Evolutionary conservation across 2,329 filamentous ascomycete genomes (phyloP).

Genomic region (Alternaria infectoria): DNA sequence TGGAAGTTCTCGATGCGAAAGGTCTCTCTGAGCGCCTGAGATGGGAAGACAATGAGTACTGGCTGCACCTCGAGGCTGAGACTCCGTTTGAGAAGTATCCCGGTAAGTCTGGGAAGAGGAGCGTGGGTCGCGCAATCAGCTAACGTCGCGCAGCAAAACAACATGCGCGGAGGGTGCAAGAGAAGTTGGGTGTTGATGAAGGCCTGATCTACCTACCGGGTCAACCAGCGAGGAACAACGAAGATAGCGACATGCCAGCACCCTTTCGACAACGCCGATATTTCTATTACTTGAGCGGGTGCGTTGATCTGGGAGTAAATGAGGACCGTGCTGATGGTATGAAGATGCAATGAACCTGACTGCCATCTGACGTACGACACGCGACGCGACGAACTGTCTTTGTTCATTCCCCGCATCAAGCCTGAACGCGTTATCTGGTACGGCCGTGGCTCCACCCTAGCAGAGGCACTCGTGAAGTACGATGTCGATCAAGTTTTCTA

Average conservation of each 20-base stretch:
- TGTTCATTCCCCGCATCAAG: slow-evolving; percentile 76
- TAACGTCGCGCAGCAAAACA: slow-evolving; percentile 44
- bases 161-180: slow-evolving; percentile 48
- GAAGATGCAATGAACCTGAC: slow-evolving; percentile 56
- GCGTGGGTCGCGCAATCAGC: not conserved
- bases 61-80: slow-evolving; percentile 43
- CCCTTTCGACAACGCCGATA: slow-evolving; percentile 66
- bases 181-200: slow-evolving; percentile 39
- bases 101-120: slow-evolving; percentile 28
- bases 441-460: slow-evolving; percentile 64
- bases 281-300: slow-evolving; percentile 67
- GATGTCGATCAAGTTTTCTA: slow-evolving; percentile 76
- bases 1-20: slow-evolving; percentile 35
- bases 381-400: slow-evolving; percentile 65
- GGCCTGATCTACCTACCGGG: slow-evolving; percentile 65
- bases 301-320: slow-evolving; percentile 14
- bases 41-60: slow-evolving; percentile 39
- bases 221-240: slow-evolving; percentile 56
- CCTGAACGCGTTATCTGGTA: slow-evolving; percentile 68
- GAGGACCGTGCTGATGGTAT: slow-evolving; percentile 14
- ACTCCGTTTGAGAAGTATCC: slow-evolving; percentile 49
- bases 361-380: slow-evolving; percentile 66
- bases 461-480: slow-evolving; percentile 66
- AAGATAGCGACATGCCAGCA: slow-evolving; percentile 65
- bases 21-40: slow-evolving; percentile 37